Evolutionary conservation across 208 protist species (phyloP), one percentile per base, ranked within the genome.

Genomic region (Trypanosoma conorhini): DNA sequence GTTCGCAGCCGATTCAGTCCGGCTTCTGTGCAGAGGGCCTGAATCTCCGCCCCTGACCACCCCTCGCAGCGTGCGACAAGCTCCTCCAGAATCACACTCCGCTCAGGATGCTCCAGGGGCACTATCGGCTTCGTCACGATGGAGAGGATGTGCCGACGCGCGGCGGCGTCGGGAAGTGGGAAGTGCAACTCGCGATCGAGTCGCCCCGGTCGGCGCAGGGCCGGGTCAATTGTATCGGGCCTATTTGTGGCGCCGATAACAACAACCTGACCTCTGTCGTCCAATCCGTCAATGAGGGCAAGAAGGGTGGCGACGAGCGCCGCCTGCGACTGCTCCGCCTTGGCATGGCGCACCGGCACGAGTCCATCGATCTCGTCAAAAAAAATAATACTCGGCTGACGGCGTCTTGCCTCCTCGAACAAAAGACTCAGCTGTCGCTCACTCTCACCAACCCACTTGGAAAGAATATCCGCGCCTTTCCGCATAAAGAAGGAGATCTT

Each of bases 351-450:
- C 55, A 79, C 75, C 13, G 91, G 91, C 3, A 85, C 91, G 3
- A 99, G 87, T 9, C 98, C 98, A 85, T 99, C 99, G 22, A 99
- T 93, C 83, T 99, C 99, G 83, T 99, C 99, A 66, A 99, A 98
- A 81, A 99, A 99, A 58, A 99, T 99, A 67, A 99, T 99, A 67
- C 97, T 92, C 56, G 97, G 95, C 70, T 95, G 87, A 50, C 91
- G 82, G 28, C 94, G 82, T 65, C 95, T 80, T 10, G 99, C 98
- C 87, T 99, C 90, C 54, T 99, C 93, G 76, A 99, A 99, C 17
- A 99, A 87, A 44, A 90, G 70, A 56, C 87, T 91, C 30, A 99
- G 95, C 59, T 99, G 95, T 44, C 94, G 93, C 79, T 99, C 99
- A 64, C 88, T 97, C 79, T 99, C 98, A 38, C 99, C 99, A 10